A percentile compares a stretch with the other conserved stretches of the same genome.
phyloP scores from a whole-genome alignment of 2,329 filamentous ascomycete genomes.

The Aspergillus vadensis region DNA sequence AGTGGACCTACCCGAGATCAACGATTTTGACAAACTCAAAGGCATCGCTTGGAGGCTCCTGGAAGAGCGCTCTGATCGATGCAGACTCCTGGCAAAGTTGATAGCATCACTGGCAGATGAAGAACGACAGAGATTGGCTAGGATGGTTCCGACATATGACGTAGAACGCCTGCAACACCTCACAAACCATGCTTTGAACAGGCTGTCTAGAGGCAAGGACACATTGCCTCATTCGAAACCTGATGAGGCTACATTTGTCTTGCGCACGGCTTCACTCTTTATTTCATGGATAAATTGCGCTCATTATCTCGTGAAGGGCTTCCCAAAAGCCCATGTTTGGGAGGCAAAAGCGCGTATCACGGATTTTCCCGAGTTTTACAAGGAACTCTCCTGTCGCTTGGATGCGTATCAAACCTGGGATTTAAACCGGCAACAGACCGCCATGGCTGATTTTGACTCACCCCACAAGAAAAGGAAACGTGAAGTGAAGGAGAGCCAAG shows the following conservation, averaged over 20 bases:
- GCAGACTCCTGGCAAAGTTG: conserved; percentile 36
- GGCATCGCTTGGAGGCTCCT: conserved; percentile 40
- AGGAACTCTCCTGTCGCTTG: conserved; percentile 30
- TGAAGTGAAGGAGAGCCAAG: conserved; percentile 51
- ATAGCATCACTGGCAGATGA: conserved; percentile 23
- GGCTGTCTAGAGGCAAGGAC: conserved; percentile 12
- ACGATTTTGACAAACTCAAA: conserved; percentile 32
- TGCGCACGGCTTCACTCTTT: conserved; percentile 32
- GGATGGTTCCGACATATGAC: conserved; percentile 18
- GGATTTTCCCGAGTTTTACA: conserved; percentile 34
- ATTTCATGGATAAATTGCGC: conserved; percentile 37
- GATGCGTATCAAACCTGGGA: conserved; percentile 20
- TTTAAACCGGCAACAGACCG: neutral
- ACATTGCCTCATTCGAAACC: conserved; percentile 11
- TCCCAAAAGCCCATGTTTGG: conserved; percentile 23
- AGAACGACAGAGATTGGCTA: conserved; percentile 21
- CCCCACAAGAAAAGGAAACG: conserved; percentile 52
- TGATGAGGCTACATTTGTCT: conserved; percentile 16
- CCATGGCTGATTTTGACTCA: conserved; percentile 20
- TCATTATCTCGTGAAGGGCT: conserved; percentile 21
- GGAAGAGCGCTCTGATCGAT: conserved; percentile 41
- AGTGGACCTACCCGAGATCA: conserved; percentile 18
- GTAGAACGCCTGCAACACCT: conserved; percentile 13
- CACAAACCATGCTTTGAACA: conserved; percentile 19
- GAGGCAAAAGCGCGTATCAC: conserved; percentile 27